Evolutionary conservation across 148 eudicot genomes (phyloP).

Genomic region (Camellia sinensis): DNA sequence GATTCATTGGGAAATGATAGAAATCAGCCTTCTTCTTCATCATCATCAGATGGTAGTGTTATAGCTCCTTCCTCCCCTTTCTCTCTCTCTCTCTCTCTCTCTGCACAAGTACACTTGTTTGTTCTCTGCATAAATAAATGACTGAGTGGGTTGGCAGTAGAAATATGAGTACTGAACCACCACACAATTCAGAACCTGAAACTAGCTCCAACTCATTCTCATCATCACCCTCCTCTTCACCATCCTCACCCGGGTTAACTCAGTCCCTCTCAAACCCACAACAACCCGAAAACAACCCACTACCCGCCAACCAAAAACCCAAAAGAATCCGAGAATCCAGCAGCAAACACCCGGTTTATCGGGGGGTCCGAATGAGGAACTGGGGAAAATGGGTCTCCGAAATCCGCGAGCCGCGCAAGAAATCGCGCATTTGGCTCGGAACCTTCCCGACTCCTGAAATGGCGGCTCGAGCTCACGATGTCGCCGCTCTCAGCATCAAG

Average conservation of each 20-base stretch:
- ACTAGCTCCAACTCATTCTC: slow-evolving; percentile 20
- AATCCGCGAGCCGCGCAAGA: slow-evolving; percentile 74
- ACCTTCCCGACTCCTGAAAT: slow-evolving; percentile 81
- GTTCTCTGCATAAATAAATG: no score
- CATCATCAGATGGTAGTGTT: background rate
- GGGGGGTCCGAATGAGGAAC: slow-evolving; percentile 75
- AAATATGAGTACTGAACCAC: slow-evolving; percentile 4
- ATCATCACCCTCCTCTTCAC: slow-evolving; percentile 2
- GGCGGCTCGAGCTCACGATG: slow-evolving; percentile 95
- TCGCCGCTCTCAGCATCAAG: slow-evolving; percentile 72
- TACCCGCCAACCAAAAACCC: background rate
- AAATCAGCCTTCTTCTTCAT: background rate
- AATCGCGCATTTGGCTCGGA: slow-evolving; percentile 90
- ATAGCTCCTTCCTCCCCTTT: background rate
- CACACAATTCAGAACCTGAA: slow-evolving; percentile 8
- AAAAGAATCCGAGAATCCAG: slow-evolving; percentile 25
- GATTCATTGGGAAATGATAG: slow-evolving; percentile 5
- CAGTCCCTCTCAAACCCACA: slow-evolving; percentile 3
- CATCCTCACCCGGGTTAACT: background rate
- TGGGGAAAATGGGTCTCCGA: slow-evolving; percentile 99
- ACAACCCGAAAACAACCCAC: background rate
- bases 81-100: background rate
- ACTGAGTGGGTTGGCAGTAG: background rate
- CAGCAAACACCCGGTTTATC: slow-evolving; percentile 58
- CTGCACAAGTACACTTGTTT: background rate